Base-by-base conservation (phyloP, 2,329 filamentous ascomycete species). In the Alternaria viburni region DNA sequence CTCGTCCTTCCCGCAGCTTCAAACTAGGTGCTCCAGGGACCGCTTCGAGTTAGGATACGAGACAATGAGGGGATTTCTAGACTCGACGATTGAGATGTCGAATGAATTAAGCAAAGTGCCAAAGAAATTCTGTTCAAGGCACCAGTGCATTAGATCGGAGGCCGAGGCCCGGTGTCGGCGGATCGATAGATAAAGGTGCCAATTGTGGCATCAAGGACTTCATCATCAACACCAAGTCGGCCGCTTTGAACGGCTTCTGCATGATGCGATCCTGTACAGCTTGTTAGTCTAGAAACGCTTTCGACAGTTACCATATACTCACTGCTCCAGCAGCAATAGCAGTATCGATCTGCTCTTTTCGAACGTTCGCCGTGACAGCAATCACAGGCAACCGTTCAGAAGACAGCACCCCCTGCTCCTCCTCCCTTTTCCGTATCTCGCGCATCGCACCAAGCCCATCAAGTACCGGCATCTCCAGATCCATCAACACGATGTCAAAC, bases 401-500 rank as follows among this genome's bases (percentile, higher is more conserved):
- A 17, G 19, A 59, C 60, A 13, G 52, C 47, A 36, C 72, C n/a
- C 36, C 36, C 66, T 15, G 79, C 56, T 10, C 70, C 69, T 12
- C 79, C 70, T 21, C 62, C 46, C 83, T 79, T 11, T 79, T 75
- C 2, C 85, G 80, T 19, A 87, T 87, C 57, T 78, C 79, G 10
- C 80, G 78, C 9, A 85, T 87, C 0, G 76, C 75, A 9, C 67
- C 70, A 25, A 78, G 50, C 0, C 76, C 77, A 55, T 88, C 82
- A 67, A 88, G 83, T 5, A 87, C 78, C 0, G 86, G 86, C 86
- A 88, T 88, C 72, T 81, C 84, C 7, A 87, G 82, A 65, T 88
- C 86, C 82, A 84, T 80, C 17, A 81, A 70, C 1, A 81, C 73
- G 12, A 77, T 70, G 43, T 79, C 75, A 28, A 79, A 77, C 1